A percentile compares a stretch with the other conserved stretches of the same genome.
phyloP scores from a whole-genome alignment of 2,329 filamentous ascomycete species.

The Exutisphaerella laricina region DNA sequence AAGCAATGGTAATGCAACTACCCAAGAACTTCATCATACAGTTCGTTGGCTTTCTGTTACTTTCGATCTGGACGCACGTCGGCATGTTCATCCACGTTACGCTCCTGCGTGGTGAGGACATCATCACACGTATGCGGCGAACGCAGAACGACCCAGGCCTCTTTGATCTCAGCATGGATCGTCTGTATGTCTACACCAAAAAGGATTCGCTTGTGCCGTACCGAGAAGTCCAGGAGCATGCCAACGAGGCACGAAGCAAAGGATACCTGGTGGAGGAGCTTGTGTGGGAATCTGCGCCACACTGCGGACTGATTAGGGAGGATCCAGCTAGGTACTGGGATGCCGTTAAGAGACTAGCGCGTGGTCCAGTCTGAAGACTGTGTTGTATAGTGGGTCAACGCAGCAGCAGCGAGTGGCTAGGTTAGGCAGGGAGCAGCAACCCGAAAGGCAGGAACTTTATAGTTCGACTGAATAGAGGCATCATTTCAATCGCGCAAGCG shows the following conservation, averaged over 20 bases:
- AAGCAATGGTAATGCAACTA: conserved; percentile 6
- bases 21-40: not conserved
- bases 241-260: conserved; percentile 41
- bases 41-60: not conserved
- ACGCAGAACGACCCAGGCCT: conserved; percentile 12
- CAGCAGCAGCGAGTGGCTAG: too few relatives aligned
- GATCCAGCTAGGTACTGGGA: conserved; percentile 56
- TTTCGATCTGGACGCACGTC: not conserved
- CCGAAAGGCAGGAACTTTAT: too few relatives aligned
- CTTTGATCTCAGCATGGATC: conserved; percentile 27
- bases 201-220: conserved; percentile 53
- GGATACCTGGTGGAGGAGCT: conserved; percentile 50
- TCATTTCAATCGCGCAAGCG: too few relatives aligned
- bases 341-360: conserved; percentile 21
- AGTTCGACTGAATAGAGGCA: too few relatives aligned
- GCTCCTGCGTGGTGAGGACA: conserved; percentile 9
- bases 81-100: not conserved
- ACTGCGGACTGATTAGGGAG: conserved; percentile 57
- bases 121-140: conserved; percentile 9
- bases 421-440: too few relatives aligned
- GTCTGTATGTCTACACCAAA: conserved; percentile 56
- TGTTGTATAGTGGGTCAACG: not conserved
- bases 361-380: not conserved
- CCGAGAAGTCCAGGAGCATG: conserved; percentile 53
- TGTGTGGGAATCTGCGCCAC: conserved; percentile 53